These are phyloP conservation scores for Marchantia paleacea DNA, from an alignment of 225 moss, liverwort and hornwort genomes.

Conservation along the genomic window DNA sequence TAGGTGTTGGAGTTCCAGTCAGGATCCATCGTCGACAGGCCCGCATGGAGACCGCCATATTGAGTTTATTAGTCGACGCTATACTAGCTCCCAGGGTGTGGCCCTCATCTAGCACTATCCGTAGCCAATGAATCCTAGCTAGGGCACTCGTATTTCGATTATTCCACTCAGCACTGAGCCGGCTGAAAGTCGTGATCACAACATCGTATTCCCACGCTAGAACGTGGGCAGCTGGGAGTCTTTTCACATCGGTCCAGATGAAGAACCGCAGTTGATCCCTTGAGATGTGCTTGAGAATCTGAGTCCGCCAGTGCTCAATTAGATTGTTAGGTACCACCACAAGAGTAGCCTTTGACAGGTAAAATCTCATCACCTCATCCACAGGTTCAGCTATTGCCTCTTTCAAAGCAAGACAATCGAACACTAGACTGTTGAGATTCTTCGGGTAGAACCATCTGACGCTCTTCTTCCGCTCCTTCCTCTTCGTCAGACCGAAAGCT, in stretches of 20 bases:
- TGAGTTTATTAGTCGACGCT: slow-evolving; percentile 81
- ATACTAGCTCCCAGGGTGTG: slow-evolving; percentile 95
- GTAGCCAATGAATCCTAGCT: slow-evolving; percentile 87
- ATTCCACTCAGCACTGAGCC: slow-evolving; percentile 91
- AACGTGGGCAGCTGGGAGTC: slow-evolving; percentile 77
- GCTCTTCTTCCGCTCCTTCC: slow-evolving; percentile 64
- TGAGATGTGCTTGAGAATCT: slow-evolving; percentile 76
- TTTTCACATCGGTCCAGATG: slow-evolving; percentile 90
- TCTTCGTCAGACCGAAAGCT: slow-evolving; percentile 70
- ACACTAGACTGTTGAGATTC: slow-evolving; percentile 67
- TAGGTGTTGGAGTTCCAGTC: slow-evolving; percentile 94
- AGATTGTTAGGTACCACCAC: slow-evolving; percentile 89
- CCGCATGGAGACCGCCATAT: slow-evolving; percentile 95
- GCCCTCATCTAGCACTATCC: slow-evolving; percentile 91
- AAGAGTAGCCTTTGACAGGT: slow-evolving; percentile 87
- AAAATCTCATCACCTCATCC: slow-evolving; percentile 80
- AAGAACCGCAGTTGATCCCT: slow-evolving; percentile 74
- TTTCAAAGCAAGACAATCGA: slow-evolving; percentile 70
- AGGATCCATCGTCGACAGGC: slow-evolving; percentile 93
- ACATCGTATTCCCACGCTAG: slow-evolving; percentile 98
- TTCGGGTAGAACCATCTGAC: slow-evolving; percentile 78
- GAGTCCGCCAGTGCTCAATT: slow-evolving; percentile 90
- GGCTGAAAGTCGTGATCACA: slow-evolving; percentile 87
- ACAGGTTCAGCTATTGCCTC: slow-evolving; percentile 72
- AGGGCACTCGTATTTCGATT: slow-evolving; percentile 76